Base-by-base conservation (phyloP, 129 eudicot genomes). In the Erigeron canadensis region DNA sequence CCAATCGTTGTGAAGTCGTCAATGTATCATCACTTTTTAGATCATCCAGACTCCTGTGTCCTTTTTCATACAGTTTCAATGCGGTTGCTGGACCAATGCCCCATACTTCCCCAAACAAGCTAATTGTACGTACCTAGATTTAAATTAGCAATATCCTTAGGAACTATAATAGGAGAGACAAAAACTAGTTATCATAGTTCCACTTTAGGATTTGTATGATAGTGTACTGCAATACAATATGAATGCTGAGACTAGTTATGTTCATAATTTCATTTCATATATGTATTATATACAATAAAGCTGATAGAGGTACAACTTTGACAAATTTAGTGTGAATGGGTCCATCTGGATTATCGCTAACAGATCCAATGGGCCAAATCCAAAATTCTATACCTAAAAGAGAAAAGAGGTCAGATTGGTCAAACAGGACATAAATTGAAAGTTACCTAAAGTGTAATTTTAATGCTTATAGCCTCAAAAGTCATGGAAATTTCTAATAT, bases 31-130 rank as follows among this genome's bases (percentile, higher is more conserved):
- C 96, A 44, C 72, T 78, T 69, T 81, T 77, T 69, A 90, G 69
- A 83, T 94, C 97, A 75, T 94, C 89, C 13, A 94, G 84, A 70
- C 87, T 87, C 64, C 94, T 77, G 77, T 88, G 80, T 28, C 99
- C 97, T 81, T 78, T 94, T 43, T 94, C 99, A 77, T 85, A 94
- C 9, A 94, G 84, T 77, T 94, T 94, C 77, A 82, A 54, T 12
- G 97, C 97, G 47, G 99, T 90, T 48, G 99, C 90, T 18, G 99
- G 97, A 74, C 99, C 99, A 70, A 94, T 75, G 12, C 99, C 99
- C 99, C 99, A 94, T 62, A 94, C 89, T 83, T 94, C 97, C 79
- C 97, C 97, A 80, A 94, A 94, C 65, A 87, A 71, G 74, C 93
- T 87, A 59, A 94, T 87, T 38, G 99, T 79, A 8, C 88, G 80